Evolutionary conservation across 352 stramenopile species (phyloP).

Genomic region (Globisporangium alternatum): DNA sequence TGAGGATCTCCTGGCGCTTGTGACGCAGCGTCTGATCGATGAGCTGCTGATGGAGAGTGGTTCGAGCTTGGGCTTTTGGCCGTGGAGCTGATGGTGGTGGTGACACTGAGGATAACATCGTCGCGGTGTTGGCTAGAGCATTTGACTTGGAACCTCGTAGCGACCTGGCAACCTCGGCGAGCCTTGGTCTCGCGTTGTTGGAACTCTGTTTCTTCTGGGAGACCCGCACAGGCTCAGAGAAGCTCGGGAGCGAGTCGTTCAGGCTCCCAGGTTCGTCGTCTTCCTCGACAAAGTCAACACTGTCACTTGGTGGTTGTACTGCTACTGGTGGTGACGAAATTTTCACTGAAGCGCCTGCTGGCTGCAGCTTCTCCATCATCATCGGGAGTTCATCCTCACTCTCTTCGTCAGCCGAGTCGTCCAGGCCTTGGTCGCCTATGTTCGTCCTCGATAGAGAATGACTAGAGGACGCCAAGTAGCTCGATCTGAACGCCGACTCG

Average conservation of each 20-base stretch:
- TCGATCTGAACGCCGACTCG: constrained; percentile 46
- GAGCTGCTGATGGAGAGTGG: constrained; percentile 50
- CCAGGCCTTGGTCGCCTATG: constrained; percentile 5
- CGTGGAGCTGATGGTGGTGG: not conserved
- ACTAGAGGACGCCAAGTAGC: constrained; percentile 35
- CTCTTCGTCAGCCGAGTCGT: constrained; percentile 27
- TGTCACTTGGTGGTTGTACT: not conserved
- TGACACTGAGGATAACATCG: not conserved
- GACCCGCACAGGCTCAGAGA: constrained; percentile 27
- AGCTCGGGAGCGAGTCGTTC: constrained; percentile 31
- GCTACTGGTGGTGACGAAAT: not conserved
- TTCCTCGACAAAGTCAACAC: constrained; percentile 1
- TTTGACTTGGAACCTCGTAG: not conserved
- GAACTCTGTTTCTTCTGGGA: not conserved
- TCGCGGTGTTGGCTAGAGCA: not conserved
- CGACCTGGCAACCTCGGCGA: not conserved
- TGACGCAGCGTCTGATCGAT: constrained; percentile 50
- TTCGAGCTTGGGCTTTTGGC: constrained; percentile 17
- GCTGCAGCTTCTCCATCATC: constrained; percentile 40
- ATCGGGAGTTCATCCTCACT: constrained; percentile 40
- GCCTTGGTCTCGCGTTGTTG: not conserved
- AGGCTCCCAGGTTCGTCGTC: constrained; percentile 12
- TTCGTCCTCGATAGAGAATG: not conserved
- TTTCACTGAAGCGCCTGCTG: not conserved
- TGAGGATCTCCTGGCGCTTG: constrained; percentile 38